These are phyloP conservation scores for Aspergillus olivimuriae DNA, from an alignment of 495 filamentous ascomycete species.

Conservation along the genomic window DNA sequence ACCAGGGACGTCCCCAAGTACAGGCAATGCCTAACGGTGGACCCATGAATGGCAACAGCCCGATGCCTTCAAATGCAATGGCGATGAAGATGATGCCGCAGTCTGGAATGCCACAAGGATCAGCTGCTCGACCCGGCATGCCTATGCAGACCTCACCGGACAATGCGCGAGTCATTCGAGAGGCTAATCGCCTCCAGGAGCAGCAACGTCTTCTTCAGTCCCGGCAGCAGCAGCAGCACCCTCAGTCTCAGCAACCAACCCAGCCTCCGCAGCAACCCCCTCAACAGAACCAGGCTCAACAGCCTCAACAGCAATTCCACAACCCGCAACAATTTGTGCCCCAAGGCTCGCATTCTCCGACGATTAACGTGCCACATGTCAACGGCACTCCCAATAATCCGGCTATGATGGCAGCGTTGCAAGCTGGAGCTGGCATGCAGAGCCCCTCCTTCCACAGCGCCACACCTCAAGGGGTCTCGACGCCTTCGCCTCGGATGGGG, in stretches of 20 bases:
- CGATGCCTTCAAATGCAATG: constrained; percentile 49
- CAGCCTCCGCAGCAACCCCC: constrained; percentile 34
- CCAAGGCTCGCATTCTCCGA: constrained; percentile 41
- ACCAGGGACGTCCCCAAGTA: constrained; percentile 35
- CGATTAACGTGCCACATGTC: constrained; percentile 37
- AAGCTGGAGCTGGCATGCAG: constrained; percentile 42
- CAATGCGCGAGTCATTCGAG: constrained; percentile 46
- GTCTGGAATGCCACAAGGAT: constrained; percentile 59
- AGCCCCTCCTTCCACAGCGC: constrained; percentile 43
- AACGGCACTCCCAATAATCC: constrained; percentile 49
- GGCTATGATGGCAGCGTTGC: constrained; percentile 47
- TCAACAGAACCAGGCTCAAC: constrained; percentile 31
- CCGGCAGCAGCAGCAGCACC: constrained; percentile 49
- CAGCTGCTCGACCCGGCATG: constrained; percentile 53
- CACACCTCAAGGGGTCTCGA: constrained; percentile 39
- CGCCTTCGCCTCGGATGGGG: constrained; percentile 45
- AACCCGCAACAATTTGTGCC: constrained; percentile 32
- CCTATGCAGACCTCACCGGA: constrained; percentile 49
- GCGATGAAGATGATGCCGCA: constrained; percentile 66
- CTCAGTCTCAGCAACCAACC: constrained; percentile 37
- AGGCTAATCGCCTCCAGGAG: constrained; percentile 60
- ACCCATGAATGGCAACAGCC: constrained; percentile 35
- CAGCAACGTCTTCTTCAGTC: constrained; percentile 61
- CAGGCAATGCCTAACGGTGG: constrained; percentile 33
- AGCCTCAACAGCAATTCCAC: constrained; percentile 37